Base-by-base conservation (phyloP, 768 basidiomycete genomes). In the Neoboletus brunneissimus region DNA sequence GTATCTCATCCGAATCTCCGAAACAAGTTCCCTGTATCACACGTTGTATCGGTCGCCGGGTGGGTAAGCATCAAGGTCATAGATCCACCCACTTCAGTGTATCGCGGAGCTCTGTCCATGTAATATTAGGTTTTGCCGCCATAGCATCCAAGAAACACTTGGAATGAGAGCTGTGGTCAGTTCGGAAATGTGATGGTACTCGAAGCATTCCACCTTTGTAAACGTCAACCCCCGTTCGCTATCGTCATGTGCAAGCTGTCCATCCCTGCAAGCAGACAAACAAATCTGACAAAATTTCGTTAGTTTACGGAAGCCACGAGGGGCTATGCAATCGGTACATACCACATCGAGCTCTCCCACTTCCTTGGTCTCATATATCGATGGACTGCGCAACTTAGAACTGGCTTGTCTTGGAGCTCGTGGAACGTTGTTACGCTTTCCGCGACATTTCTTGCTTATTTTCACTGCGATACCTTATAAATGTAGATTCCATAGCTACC, bases 221-320 rank as follows among this genome's bases (percentile, higher is more conserved):
- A 69, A 67, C 9, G 69, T 69, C 11, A 57, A 11, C 25, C 37
- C 50, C 31, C 34, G 58, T 44, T 50, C 46, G 13, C 54, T 34
- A 38, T 70, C 66, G 37, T 70, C 69, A 12, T 59, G 56, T 6
- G 70, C 68, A 20, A 42, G 4, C 7, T 70, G 66, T 11, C 47
- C 48, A n/a, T 72, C 68, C 12, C 62, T 60, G 41, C 68, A 70
- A 6, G 69, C 65, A 0, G 67, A 67, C 20, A 72, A 34, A 41
- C 61, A 72, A 11, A 72, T 63, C 67, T 70, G n/a, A 12, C 0
- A 2, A 13, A 12, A 20, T 0, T 35, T 45, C 3, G 16, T 56
- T 2, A 22, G 20, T 27, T 37, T 9, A 18, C 43, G 9, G 5
- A 20, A 15, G 16, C 2, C 9, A 2, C 2, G 22, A 18, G 31